phyloP scores from a whole-genome alignment of 73 alveolate species.

The Uronychia binucleata region DNA sequence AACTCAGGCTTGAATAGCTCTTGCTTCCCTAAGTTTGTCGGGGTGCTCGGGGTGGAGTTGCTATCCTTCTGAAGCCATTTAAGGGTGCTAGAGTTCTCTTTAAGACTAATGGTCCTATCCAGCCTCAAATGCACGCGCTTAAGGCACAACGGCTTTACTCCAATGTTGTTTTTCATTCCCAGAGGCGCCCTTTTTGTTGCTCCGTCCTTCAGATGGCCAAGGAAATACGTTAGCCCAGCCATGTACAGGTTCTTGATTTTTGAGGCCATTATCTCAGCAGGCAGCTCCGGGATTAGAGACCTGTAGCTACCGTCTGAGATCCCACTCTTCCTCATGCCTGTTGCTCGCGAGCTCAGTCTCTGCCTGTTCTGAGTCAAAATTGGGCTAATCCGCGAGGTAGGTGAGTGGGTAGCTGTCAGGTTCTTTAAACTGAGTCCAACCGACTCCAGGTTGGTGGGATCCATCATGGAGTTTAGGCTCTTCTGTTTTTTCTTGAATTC shows the following conservation, averaged over 20 bases:
- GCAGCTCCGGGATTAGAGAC: background rate
- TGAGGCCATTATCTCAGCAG: background rate
- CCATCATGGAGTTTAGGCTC: background rate
- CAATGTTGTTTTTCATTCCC: background rate
- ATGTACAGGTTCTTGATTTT: background rate
- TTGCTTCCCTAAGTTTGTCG: no score
- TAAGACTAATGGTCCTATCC: background rate
- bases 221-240: background rate
- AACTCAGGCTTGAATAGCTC: no score
- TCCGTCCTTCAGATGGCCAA: background rate
- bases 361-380: background rate
- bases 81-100: background rate
- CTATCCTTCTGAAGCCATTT: background rate
- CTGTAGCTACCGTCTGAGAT: background rate
- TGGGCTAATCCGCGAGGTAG: background rate
- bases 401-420: background rate
- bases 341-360: background rate
- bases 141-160: background rate
- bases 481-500: no score
- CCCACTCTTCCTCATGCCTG: background rate
- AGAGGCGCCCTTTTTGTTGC: background rate
- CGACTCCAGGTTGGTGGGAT: background rate
- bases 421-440: background rate
- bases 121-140: background rate
- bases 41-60: no score